A percentile compares a stretch with the other conserved stretches of the same genome.
Evolutionary conservation across 1,139 yeast genomes (phyloP).

Genomic region (Pichia inconspicua): DNA sequence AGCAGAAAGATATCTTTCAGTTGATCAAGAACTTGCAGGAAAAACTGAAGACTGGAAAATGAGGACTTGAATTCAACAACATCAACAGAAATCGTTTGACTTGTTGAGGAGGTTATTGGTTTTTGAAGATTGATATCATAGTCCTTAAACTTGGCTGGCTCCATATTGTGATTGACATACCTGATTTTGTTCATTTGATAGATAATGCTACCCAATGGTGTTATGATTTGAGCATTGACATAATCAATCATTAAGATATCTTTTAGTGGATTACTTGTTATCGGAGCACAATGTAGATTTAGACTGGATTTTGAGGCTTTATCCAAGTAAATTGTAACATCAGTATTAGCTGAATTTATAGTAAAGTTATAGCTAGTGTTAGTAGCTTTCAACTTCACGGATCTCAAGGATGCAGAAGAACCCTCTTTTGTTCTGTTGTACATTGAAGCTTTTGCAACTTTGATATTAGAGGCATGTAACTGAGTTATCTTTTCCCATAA

Average conservation of each 20-base stretch:
- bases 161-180: slow-evolving; percentile 1
- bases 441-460: background rate
- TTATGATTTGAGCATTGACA: background rate
- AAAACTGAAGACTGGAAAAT: background rate
- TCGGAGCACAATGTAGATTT: background rate
- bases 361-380: background rate
- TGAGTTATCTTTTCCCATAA: slow-evolving; percentile 4
- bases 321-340: background rate
- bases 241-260: background rate
- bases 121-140: slow-evolving; percentile 8
- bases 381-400: background rate
- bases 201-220: background rate
- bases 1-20: background rate
- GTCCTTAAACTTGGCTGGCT: slow-evolving; percentile 2
- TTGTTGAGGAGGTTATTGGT: background rate
- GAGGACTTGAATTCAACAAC: background rate
- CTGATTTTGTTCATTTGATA: background rate
- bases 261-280: background rate
- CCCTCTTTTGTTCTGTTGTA: background rate
- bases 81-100: background rate
- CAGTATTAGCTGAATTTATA: background rate
- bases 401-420: background rate
- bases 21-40: background rate
- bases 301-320: background rate
- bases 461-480: background rate